These are phyloP conservation scores for Articulospora tetracladia DNA, from an alignment of 495 filamentous ascomycete genomes.

Conservation along the genomic window DNA sequence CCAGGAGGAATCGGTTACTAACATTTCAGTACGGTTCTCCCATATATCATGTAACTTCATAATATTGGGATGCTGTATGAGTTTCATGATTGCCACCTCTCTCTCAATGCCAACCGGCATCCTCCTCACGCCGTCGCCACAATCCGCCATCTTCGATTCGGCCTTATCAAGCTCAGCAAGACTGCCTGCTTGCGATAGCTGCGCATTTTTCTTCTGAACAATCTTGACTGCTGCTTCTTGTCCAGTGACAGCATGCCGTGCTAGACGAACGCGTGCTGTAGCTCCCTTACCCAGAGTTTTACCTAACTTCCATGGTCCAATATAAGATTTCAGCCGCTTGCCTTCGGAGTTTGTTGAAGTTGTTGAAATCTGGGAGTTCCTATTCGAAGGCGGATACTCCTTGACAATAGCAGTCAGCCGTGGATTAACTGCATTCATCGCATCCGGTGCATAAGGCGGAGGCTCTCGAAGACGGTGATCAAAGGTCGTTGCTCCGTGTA, in stretches of 20 bases:
- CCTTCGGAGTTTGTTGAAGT: constrained; percentile 57
- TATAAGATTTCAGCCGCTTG: constrained; percentile 67
- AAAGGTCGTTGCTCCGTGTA: neutral
- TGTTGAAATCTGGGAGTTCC: constrained; percentile 70
- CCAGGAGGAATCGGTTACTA: constrained; percentile 33
- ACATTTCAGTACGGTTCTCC: constrained; percentile 95
- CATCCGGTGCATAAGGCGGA: neutral
- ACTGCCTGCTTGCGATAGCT: constrained; percentile 69
- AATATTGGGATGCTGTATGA: constrained; percentile 90
- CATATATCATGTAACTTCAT: constrained; percentile 91
- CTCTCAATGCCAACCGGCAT: constrained; percentile 88
- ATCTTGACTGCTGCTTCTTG: constrained; percentile 91
- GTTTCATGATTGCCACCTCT: constrained; percentile 86
- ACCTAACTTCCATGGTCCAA: constrained; percentile 88
- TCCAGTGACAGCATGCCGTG: constrained; percentile 68
- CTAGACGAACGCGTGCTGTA: constrained; percentile 77
- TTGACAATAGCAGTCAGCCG: constrained; percentile 48
- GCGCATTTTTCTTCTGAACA: constrained; percentile 70
- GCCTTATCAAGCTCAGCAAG: constrained; percentile 65
- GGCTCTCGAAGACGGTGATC: neutral
- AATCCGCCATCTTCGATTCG: constrained; percentile 39
- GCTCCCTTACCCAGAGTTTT: constrained; percentile 82
- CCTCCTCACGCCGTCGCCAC: constrained; percentile 49
- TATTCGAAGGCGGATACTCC: constrained; percentile 51
- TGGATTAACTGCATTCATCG: constrained; percentile 37